Conservation (phyloP, 2,329 filamentous ascomycete species). For the Orbilia quercus region DNA sequence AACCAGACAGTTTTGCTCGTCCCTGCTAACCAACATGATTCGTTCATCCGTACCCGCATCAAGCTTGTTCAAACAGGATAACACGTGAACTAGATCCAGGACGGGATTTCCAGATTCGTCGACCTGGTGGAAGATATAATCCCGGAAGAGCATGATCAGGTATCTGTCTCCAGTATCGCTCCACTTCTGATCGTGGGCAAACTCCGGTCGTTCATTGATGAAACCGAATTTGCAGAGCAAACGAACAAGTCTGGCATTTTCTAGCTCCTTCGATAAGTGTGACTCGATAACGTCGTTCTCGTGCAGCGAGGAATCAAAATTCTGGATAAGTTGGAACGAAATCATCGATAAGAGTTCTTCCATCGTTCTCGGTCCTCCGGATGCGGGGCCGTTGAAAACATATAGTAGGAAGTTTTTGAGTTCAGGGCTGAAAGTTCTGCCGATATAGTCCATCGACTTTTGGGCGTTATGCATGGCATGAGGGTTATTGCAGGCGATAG, state of each 20-base stretch:
- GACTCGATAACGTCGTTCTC: slow-evolving; percentile 78
- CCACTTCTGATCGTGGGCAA: slow-evolving; percentile 81
- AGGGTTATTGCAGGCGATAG: slow-evolving; percentile 77
- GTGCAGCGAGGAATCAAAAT: slow-evolving; percentile 83
- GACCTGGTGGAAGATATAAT: slow-evolving; percentile 97
- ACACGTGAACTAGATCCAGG: slow-evolving; percentile 85
- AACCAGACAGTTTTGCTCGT: slow-evolving; percentile 88
- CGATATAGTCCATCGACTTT: slow-evolving; percentile 79
- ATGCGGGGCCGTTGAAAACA: slow-evolving; percentile 76
- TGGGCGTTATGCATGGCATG: slow-evolving; percentile 72
- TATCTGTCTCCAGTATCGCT: slow-evolving; percentile 93
- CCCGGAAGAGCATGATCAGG: slow-evolving; percentile 91
- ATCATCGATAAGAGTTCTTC: slow-evolving; percentile 83
- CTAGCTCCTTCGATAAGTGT: slow-evolving; percentile 81
- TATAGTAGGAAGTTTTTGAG: slow-evolving; percentile 83
- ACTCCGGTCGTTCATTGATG: slow-evolving; percentile 89
- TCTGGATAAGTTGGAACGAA: slow-evolving; percentile 77
- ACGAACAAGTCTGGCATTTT: slow-evolving; percentile 86
- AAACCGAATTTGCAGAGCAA: slow-evolving; percentile 84
- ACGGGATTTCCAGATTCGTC: slow-evolving; percentile 84
- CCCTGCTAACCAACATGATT: slow-evolving; percentile 84
- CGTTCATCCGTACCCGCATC: slow-evolving; percentile 90
- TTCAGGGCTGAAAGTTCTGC: slow-evolving; percentile 79
- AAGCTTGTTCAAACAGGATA: slow-evolving; percentile 88
- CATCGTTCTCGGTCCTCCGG: slow-evolving; percentile 74